Evolutionary conservation across 1,284 basidiomycete species (phyloP).

Genomic region (Rhodotorula sp.): DNA sequence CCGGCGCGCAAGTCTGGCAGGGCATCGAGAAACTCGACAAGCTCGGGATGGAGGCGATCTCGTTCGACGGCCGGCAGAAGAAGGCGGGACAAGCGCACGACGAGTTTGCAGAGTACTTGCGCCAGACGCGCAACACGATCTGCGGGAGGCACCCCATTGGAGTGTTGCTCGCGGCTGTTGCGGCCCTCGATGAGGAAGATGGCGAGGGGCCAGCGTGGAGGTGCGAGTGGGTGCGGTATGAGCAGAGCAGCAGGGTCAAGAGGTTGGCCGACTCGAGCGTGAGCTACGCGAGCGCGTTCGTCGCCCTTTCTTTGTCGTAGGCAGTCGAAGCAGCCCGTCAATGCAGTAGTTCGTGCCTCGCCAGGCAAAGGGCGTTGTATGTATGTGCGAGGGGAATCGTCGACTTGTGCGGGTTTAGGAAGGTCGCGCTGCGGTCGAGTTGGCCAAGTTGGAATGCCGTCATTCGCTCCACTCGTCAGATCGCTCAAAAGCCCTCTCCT

Average conservation of each 20-base stretch:
- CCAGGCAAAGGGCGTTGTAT: no score
- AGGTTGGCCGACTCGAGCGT: conserved; percentile 79
- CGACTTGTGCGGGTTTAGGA: no score
- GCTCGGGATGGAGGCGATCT: conserved; percentile 72
- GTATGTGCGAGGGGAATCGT: no score
- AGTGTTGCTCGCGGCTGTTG: conserved; percentile 76
- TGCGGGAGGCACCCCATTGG: conserved; percentile 96
- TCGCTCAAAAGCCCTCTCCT: no score
- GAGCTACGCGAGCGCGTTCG: conserved; percentile 87
- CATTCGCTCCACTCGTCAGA: no score
- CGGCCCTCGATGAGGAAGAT: conserved; percentile 53
- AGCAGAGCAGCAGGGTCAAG: conserved; percentile 79
- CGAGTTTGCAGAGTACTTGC: conserved; percentile 72
- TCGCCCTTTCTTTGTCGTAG: conserved; percentile 45
- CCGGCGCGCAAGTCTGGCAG: conserved; percentile 47
- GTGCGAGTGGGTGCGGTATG: conserved; percentile 80
- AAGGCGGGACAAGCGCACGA: conserved; percentile 55
- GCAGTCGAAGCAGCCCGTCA: no score
- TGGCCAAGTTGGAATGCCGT: no score
- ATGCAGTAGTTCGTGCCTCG: no score
- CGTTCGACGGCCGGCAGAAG: conserved; percentile 50
- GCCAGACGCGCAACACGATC: conserved; percentile 87
- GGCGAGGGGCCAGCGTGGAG: conserved; percentile 44
- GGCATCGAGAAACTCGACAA: conserved; percentile 75
- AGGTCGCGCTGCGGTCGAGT: no score